Conservation (phyloP, 805 yeast species). For the Metschnikowia santaceciliae region DNA sequence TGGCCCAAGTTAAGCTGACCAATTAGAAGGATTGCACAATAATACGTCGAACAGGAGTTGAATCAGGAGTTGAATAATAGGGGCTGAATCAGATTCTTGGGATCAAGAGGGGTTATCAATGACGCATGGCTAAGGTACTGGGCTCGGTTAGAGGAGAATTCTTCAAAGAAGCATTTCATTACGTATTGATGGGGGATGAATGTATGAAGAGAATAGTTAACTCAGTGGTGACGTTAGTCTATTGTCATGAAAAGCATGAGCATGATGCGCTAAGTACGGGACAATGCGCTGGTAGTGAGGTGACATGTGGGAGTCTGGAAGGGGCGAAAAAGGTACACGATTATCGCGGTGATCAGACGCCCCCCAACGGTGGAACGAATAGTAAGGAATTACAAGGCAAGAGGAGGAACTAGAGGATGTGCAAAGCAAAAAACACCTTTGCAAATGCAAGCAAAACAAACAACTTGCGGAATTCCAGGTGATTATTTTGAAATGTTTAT, state of each 20-base stretch:
- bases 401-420: not conserved
- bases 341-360: not conserved
- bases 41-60: too few relatives aligned
- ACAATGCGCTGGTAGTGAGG: not conserved
- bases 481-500: not conserved
- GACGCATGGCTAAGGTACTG: too few relatives aligned
- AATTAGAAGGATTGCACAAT: too few relatives aligned
- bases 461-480: too few relatives aligned
- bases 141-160: too few relatives aligned
- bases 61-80: too few relatives aligned
- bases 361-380: not conserved
- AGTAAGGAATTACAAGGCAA: not conserved
- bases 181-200: too few relatives aligned
- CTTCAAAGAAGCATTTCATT: too few relatives aligned
- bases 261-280: not conserved
- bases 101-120: too few relatives aligned
- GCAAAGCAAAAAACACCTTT: not conserved
- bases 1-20: too few relatives aligned
- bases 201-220: not conserved
- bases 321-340: not conserved
- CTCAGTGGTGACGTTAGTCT: not conserved
- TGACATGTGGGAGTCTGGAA: not conserved
- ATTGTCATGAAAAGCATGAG: not conserved
- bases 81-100: too few relatives aligned
- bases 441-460: not conserved